Evolutionary conservation across 106 monocot species (phyloP).

Genomic region (Iris macrosiphon): DNA sequence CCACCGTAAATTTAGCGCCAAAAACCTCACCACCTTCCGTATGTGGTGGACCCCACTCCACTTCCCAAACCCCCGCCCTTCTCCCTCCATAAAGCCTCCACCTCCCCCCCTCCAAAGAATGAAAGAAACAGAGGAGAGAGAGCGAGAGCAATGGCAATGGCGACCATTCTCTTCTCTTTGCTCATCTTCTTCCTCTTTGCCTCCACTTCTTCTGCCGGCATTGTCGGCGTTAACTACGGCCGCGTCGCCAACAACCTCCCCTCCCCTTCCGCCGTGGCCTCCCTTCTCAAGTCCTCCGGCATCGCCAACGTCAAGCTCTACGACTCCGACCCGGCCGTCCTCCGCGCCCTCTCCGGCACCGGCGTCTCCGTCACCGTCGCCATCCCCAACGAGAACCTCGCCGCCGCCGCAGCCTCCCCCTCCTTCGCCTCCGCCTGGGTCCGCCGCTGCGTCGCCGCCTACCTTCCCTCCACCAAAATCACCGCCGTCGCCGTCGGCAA

Average conservation of each 20-base stretch:
- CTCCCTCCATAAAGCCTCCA: not conserved
- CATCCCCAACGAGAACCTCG: conserved; percentile 57
- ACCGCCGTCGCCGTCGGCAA: conserved; percentile 67
- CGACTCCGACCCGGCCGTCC: conserved; percentile 50
- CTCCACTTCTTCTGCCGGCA: not conserved
- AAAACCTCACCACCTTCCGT: not conserved
- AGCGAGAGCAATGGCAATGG: not conserved
- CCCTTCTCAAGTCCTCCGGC: conserved; percentile 51
- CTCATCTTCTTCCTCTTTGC: not conserved
- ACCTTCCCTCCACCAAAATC: conserved; percentile 56
- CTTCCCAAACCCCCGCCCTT: not conserved
- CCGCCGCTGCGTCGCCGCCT: conserved; percentile 37
- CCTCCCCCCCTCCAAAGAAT: no score
- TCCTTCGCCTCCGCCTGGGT: conserved; percentile 49
- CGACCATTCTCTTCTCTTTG: not conserved
- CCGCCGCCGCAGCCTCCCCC: conserved; percentile 21
- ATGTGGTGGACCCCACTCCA: conserved; percentile 1
- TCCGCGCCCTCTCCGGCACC: conserved; percentile 40
- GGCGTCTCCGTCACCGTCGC: conserved; percentile 43
- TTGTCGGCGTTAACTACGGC: conserved; percentile 67
- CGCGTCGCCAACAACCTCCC: conserved; percentile 72
- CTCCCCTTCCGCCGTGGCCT: conserved; percentile 33
- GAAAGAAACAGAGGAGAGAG: no score
- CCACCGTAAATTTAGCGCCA: no score
- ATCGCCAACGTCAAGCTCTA: conserved; percentile 50